Percentiles rank a stretch among this genome's conserved stretches.
These are phyloP conservation scores for Quercus phellos DNA, from an alignment of 331 rosid species.

Conservation along the genomic window DNA sequence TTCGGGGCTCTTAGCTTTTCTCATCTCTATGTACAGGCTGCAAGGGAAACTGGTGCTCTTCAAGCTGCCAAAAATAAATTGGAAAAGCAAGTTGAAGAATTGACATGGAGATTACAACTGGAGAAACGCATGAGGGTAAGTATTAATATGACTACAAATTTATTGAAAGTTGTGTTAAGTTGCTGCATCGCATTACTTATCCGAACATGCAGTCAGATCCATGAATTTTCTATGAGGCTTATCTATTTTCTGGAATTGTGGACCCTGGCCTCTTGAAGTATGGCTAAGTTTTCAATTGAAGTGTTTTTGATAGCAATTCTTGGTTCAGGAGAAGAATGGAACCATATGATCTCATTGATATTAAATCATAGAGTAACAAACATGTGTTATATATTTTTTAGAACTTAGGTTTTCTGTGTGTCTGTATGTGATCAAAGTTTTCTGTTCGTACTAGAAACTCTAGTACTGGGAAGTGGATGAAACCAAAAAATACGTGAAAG, in stretches of 20 bases:
- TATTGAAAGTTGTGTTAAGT: background rate
- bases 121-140: conserved; percentile 95
- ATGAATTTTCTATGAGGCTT: background rate
- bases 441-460: background rate
- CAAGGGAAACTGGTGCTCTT: conserved; percentile 98
- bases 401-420: background rate
- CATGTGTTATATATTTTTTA: background rate
- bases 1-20: background rate
- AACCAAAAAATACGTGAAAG: background rate
- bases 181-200: background rate
- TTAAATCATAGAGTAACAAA: background rate
- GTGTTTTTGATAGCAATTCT: background rate
- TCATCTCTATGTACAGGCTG: conserved; percentile 59
- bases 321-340: background rate
- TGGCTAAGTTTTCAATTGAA: background rate
- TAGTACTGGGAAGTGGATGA: background rate
- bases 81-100: conserved; percentile 97
- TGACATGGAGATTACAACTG: conserved; percentile 90
- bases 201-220: background rate
- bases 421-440: background rate
- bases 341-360: background rate
- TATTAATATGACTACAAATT: conserved; percentile 8
- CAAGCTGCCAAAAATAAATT: conserved; percentile 99
- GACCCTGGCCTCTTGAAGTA: background rate
- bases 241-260: background rate